Evolutionary conservation across 768 basidiomycete genomes (phyloP), one percentile per base, ranked within the genome.

Genomic region (Kondoa malvinella): DNA sequence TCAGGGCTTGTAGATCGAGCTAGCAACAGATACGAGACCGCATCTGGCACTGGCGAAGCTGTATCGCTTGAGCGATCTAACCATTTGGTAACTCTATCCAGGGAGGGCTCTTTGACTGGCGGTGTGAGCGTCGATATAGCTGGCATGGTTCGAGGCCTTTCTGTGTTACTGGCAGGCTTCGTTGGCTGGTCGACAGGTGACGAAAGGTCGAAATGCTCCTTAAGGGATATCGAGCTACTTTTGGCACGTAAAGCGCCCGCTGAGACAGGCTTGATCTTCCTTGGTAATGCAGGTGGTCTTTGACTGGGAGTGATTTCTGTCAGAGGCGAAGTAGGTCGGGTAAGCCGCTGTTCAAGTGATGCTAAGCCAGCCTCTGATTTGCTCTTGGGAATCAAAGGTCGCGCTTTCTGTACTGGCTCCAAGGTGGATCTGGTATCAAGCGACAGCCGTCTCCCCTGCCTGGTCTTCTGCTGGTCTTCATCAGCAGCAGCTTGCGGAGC

Each of bases 181-280:
- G 21, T 50, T 50, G 40, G 40, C 21, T 25, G 12, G 12, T 59
- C 58, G 4, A 25, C 25, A 59, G 58, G 61, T 33, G 61, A 3
- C 17, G 16, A 27, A 3, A 63, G 27, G n/a, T 30, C 61, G 31
- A 32, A 27, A 33, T 16, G 3, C 8, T 63, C 61, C 15, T 29
- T 27, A 17, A 63, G 61, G 3, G 61, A 63, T 3, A 63, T 32
- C 12, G 61, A 3, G 61, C 61, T 63, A 29, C 61, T 63, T n/a
- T 63, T 63, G 26, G 61, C 61, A 3, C 61, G 15, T 8, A 63
- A 29, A 3, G 61, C 61, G 8, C 61, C 61, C 3, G 61, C 33
- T 50, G 40, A 50, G 40, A 50, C 40, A 21, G 8, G 21, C 12
- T 8, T 50, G 8, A 8, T 8, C 12, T 50, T 8, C 8, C 40